These are phyloP conservation scores for Dendrocalamus latiflorus DNA, from an alignment of 202 grass and related monocot species.

Conservation along the genomic window DNA sequence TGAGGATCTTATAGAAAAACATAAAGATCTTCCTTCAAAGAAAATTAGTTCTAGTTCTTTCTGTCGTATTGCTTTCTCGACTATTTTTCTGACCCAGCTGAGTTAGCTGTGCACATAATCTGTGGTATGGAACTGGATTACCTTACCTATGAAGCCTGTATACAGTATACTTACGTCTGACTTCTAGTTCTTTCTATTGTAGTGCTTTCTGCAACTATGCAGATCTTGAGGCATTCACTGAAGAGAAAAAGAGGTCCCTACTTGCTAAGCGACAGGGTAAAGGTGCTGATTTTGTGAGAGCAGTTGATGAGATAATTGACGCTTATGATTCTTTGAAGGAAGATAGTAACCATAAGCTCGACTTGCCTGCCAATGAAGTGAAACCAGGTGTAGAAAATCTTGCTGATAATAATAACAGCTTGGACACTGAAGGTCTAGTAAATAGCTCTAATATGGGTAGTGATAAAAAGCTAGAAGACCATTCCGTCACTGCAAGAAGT, in stretches of 20 bases:
- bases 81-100: too few relatives aligned
- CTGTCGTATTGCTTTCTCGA: constrained; percentile 82
- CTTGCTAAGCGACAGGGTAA: constrained; percentile 80
- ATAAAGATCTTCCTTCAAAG: too few relatives aligned
- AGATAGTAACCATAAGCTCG: constrained; percentile 44
- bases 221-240: constrained; percentile 93
- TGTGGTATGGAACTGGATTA: too few relatives aligned
- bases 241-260: constrained; percentile 89
- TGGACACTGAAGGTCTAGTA: constrained; percentile 31
- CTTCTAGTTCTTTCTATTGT: too few relatives aligned
- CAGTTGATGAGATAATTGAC: constrained; percentile 88
- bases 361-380: constrained; percentile 26
- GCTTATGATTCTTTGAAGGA: constrained; percentile 79
- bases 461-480: constrained; percentile 30
- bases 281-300: constrained; percentile 95
- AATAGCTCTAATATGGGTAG: constrained; percentile 20
- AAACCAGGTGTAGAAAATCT: constrained; percentile 32
- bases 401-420: constrained; percentile 23
- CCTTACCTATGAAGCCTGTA: too few relatives aligned
- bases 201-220: too few relatives aligned
- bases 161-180: too few relatives aligned
- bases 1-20: not conserved
- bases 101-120: too few relatives aligned
- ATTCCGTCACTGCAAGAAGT: not conserved
- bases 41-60: constrained; percentile 19